phyloP scores from a whole-genome alignment of 148 eudicot species.

The Beta vulgaris region DNA sequence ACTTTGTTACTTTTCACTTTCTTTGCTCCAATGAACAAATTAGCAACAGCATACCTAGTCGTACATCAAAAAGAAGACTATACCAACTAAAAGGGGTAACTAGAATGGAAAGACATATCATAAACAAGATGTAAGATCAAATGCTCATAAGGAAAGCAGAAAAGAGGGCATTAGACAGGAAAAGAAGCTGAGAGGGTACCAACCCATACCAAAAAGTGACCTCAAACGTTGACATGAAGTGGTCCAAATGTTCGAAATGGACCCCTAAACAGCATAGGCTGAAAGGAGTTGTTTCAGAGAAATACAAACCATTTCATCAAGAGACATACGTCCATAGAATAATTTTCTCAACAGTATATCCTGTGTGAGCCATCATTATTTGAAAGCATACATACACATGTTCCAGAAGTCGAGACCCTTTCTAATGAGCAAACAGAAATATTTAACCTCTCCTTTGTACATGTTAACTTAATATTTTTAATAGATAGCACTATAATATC shows the following conservation, averaged over 20 bases:
- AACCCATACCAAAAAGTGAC: no score
- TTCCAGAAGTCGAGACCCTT: no score
- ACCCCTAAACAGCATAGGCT: neutral
- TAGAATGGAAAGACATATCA: neutral
- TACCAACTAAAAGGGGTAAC: no score
- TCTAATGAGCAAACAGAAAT: no score
- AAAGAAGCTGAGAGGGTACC: no score
- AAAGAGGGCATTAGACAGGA: neutral
- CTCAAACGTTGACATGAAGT: no score
- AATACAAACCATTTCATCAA: neutral
- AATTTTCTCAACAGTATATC: neutral
- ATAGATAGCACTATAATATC: no score
- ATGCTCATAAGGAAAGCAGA: neutral
- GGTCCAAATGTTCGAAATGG: neutral
- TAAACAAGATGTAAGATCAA: neutral
- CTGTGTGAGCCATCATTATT: neutral
- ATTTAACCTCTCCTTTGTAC: no score
- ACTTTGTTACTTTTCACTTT: neutral
- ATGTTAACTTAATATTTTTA: neutral
- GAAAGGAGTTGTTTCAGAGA: neutral
- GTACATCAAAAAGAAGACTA: neutral
- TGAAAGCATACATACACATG: neutral
- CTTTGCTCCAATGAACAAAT: no score
- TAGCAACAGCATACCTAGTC: neutral
- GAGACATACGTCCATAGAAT: neutral